Conservation (phyloP, 208 protist species). For the Leishmania guyanensis region DNA sequence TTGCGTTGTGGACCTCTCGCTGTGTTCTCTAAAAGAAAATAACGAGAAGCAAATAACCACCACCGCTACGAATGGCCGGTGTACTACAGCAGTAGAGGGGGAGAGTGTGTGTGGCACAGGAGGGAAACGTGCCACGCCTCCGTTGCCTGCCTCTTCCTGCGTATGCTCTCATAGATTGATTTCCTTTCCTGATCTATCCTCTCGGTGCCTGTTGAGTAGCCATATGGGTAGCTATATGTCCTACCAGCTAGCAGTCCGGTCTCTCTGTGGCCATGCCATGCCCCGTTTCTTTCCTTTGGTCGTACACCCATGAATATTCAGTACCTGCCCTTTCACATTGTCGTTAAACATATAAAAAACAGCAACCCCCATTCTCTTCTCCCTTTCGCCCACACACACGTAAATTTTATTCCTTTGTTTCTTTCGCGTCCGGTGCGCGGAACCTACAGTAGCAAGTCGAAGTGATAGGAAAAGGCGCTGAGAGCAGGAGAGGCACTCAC, state of each 20-base stretch:
- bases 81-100: background rate
- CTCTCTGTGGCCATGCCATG: background rate
- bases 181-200: slow-evolving; percentile 18
- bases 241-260: background rate
- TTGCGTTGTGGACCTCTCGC: background rate
- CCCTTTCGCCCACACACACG: background rate
- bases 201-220: background rate
- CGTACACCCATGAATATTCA: background rate
- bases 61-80: background rate
- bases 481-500: background rate
- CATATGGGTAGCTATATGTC: background rate
- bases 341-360: background rate
- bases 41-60: background rate
- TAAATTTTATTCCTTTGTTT: background rate
- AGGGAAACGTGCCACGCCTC: background rate
- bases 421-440: background rate
- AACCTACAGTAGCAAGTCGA: background rate
- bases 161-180: background rate
- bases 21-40: background rate
- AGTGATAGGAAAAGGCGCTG: background rate
- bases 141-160: slow-evolving; percentile 4
- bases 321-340: background rate
- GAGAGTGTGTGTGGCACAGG: background rate
- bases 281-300: background rate
- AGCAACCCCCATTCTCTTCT: background rate